Percentiles rank a stretch among this genome's conserved stretches.
These are phyloP conservation scores for Bretschneidera sinensis DNA, from an alignment of 345 rosid species.

Conservation along the genomic window DNA sequence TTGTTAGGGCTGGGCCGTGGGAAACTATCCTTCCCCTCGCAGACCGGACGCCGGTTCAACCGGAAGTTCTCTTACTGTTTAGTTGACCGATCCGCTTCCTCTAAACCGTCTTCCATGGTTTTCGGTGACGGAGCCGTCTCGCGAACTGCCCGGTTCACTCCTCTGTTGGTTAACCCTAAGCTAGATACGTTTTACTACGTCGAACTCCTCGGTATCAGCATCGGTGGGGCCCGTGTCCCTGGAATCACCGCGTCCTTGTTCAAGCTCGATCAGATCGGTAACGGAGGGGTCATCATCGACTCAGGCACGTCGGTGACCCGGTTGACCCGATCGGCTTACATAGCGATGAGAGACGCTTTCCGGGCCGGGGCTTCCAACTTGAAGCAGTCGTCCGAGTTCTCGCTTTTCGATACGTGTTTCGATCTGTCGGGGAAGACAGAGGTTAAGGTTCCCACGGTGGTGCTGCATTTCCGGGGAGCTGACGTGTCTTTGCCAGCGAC, in stretches of 20 bases:
- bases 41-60: conserved; percentile 72
- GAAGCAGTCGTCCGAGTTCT: conserved; percentile 48
- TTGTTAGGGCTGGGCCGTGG: conserved; percentile 90
- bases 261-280: conserved; percentile 63
- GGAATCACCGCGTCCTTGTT: conserved; percentile 65
- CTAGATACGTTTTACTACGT: conserved; percentile 93
- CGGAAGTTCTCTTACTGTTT: conserved; percentile 84
- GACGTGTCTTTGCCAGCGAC: conserved; percentile 80
- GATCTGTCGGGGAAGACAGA: conserved; percentile 58
- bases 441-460: conserved; percentile 78
- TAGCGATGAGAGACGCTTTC: conserved; percentile 62
- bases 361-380: conserved; percentile 40
- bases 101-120: conserved; percentile 72
- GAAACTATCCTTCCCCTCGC: conserved; percentile 70
- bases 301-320: conserved; percentile 89
- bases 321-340: conserved; percentile 64
- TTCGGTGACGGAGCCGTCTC: conserved; percentile 77
- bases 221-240: conserved; percentile 75
- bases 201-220: conserved; percentile 77
- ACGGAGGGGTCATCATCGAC: conserved; percentile 89
- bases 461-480: conserved; percentile 63
- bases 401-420: conserved; percentile 79
- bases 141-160: conserved; percentile 71
- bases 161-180: conserved; percentile 68
- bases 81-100: conserved; percentile 79